Percentiles rank a stretch among this genome's conserved stretches.
Conservation (phyloP, 2,329 filamentous ascomycete genomes). For the Dendrostoma leiphaemia region DNA sequence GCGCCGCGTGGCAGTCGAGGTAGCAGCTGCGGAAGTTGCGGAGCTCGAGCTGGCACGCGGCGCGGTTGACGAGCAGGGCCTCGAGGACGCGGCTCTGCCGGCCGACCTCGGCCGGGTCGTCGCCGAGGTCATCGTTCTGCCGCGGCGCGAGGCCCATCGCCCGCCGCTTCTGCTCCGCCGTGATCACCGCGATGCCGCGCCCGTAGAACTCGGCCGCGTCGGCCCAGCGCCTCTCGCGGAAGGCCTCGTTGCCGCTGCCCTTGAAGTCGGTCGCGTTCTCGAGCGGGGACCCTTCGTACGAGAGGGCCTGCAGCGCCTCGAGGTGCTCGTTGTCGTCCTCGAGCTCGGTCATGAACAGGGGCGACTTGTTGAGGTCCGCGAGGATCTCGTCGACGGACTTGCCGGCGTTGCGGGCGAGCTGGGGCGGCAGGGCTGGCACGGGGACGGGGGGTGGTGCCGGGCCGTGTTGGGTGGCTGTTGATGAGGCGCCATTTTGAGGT, state of each 20-base stretch:
- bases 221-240: slow-evolving; percentile 67
- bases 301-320: slow-evolving; percentile 84
- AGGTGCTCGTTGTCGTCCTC: slow-evolving; percentile 75
- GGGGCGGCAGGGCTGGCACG: slow-evolving; percentile 45
- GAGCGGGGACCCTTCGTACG: slow-evolving; percentile 85
- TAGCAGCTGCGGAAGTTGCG: slow-evolving; percentile 86
- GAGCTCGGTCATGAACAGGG: slow-evolving; percentile 94
- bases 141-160: slow-evolving; percentile 32
- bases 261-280: slow-evolving; percentile 86
- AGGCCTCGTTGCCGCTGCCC: slow-evolving; percentile 88
- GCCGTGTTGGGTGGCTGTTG: slow-evolving; percentile 4
- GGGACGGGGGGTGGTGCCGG: slow-evolving; percentile 12
- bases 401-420: slow-evolving; percentile 35
- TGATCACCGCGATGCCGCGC: slow-evolving; percentile 76
- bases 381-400: slow-evolving; percentile 56
- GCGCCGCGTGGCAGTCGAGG: slow-evolving; percentile 75
- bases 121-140: slow-evolving; percentile 49
- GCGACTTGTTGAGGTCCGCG: slow-evolving; percentile 59
- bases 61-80: slow-evolving; percentile 80
- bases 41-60: slow-evolving; percentile 84
- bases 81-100: slow-evolving; percentile 64
- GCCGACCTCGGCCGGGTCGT: slow-evolving; percentile 56
- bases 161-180: slow-evolving; percentile 58
- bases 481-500: neutral
- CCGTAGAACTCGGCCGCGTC: slow-evolving; percentile 92